Conservation (phyloP, 1,284 basidiomycete genomes). For the Ustilago trichophora region DNA sequence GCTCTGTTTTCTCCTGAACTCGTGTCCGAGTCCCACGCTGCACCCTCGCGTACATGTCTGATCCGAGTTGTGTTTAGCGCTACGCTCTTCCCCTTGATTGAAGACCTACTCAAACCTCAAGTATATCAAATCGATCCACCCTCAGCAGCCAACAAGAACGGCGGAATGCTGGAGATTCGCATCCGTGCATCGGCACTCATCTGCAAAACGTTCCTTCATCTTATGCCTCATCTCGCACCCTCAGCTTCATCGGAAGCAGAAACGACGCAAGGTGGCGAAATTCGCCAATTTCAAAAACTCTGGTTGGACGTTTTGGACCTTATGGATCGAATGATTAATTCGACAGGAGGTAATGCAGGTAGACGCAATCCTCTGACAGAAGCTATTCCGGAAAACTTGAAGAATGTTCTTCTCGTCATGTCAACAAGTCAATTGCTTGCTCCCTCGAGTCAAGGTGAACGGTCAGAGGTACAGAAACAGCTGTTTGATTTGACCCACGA, state of each 20-base stretch:
- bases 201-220: slow-evolving; percentile 95
- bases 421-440: slow-evolving; percentile 80
- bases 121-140: slow-evolving; percentile 79
- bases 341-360: slow-evolving; percentile 54
- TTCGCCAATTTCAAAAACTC: slow-evolving; percentile 78
- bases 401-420: slow-evolving; percentile 97
- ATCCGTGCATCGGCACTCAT: slow-evolving; percentile 84
- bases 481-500: slow-evolving; percentile 50
- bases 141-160: slow-evolving; percentile 35
- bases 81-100: slow-evolving; percentile 89
- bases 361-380: slow-evolving; percentile 72
- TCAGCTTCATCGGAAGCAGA: not conserved
- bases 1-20: slow-evolving; percentile 72
- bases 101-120: slow-evolving; percentile 88
- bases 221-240: slow-evolving; percentile 77
- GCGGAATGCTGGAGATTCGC: slow-evolving; percentile 86
- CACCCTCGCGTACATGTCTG: slow-evolving; percentile 73
- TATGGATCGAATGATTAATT: slow-evolving; percentile 86
- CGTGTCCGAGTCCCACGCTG: slow-evolving; percentile 41
- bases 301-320: slow-evolving; percentile 94
- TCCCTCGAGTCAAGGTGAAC: slow-evolving; percentile 3
- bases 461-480: slow-evolving; percentile 12
- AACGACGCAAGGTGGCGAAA: slow-evolving; percentile 70
- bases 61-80: slow-evolving; percentile 77
- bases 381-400: slow-evolving; percentile 92